Evolutionary conservation across 257 asterid species (phyloP).

Genomic region (Verbena officinalis): DNA sequence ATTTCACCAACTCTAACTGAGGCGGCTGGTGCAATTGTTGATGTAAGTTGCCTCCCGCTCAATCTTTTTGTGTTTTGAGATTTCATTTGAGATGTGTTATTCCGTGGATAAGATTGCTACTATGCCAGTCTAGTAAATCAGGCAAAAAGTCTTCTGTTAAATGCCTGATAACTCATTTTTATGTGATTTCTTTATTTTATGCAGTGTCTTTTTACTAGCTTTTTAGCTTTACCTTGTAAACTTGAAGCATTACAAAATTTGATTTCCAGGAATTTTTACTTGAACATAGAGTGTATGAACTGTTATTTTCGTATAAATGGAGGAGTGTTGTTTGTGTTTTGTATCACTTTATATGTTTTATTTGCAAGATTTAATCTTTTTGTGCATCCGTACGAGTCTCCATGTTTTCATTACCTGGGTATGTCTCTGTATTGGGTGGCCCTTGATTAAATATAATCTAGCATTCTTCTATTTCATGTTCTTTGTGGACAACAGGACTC

Average conservation of each 20-base stretch:
- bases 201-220: no score
- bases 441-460: constrained; percentile 2
- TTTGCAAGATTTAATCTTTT: no score
- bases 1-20: constrained; percentile 93
- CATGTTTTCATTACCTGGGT: neutral
- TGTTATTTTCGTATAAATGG: neutral
- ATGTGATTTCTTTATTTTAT: neutral
- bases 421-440: constrained; percentile 13
- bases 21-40: constrained; percentile 98
- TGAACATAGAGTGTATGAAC: neutral
- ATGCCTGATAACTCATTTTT: neutral
- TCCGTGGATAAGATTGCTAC: neutral
- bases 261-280: neutral
- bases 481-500: constrained; percentile 67
- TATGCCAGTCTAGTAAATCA: constrained; percentile 22
- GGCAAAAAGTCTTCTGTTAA: no score
- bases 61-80: neutral
- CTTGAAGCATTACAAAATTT: no score
- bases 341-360: constrained; percentile 2
- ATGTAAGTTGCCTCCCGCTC: constrained; percentile 48
- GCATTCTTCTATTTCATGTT: constrained; percentile 4
- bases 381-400: no score
- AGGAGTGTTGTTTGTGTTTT: neutral
- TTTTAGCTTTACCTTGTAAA: no score
- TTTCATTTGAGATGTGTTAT: neutral